Base-by-base conservation (phyloP, 192 early-diverging fungal species). In the Coemansia aciculifera region DNA sequence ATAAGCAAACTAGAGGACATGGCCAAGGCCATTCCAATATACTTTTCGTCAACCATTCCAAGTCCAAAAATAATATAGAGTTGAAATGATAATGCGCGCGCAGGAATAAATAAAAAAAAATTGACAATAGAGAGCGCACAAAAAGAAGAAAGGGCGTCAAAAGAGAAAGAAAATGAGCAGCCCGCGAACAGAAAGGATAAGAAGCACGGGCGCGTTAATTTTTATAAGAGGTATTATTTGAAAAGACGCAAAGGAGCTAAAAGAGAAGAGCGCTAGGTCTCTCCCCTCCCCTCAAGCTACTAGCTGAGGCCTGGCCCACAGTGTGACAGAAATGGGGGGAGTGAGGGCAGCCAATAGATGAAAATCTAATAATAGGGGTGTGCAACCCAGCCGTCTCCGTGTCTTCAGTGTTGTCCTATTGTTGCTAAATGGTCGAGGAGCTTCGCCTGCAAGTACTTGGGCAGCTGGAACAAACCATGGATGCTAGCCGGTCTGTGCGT, bases 1-100 rank as follows among this genome's bases (percentile, higher is more conserved):
- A 98, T 98, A 69, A 95, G 86, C 51, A 93, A 64, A 57, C 91
- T 90, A 21, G 95, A 98, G 54, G 90, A 84, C 72, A 98, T 86
- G 69, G 95, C 94, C 59, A 98, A 84, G 27, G 87, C 87, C 77
- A 98, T 89, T 52, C 95, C 95, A 70, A 95, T 90, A 69, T 91
- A 91, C 69, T 90, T 93, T 68, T 91, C 90, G 73, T 85, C 84
- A 8, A 86, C 72, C 85, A 89, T 79, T 24, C 59, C 27, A 12
- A 62, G 68, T 48, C 38, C 54, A 21, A 57, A 24, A 32, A 59
- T 21, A 60, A 64, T 44, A 31, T 32, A 62, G 34, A 63, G 54
- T 3, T 31, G 7, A 62, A 60, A 62, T 63, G 31, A 40, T 36
- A 64, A 44, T 43, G 44, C 27, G 48, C 31, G 44, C 27, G 48